These are phyloP conservation scores for Penicillium canariense DNA, from an alignment of 495 filamentous ascomycete genomes.

Conservation along the genomic window DNA sequence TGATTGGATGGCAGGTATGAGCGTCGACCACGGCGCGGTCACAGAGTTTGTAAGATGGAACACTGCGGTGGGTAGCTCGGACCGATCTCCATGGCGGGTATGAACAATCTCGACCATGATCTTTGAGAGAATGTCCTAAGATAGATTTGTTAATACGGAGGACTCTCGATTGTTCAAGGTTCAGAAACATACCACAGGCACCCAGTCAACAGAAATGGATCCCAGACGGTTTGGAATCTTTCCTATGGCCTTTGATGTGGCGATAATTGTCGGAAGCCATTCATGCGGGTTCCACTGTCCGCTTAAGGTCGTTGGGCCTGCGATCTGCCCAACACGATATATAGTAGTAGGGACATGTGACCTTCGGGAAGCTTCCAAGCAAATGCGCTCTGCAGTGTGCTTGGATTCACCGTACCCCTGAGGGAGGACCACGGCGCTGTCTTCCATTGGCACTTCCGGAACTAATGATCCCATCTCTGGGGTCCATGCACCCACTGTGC, in stretches of 20 bases:
- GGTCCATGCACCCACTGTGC: slow-evolving; percentile 35
- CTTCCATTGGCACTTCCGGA: slow-evolving; percentile 48
- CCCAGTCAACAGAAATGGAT: slow-evolving; percentile 24
- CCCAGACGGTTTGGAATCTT: slow-evolving; percentile 23
- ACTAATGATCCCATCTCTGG: slow-evolving; percentile 34
- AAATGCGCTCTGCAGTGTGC: slow-evolving; percentile 50
- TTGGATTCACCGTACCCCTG: slow-evolving; percentile 59
- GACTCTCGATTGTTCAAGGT: no score
- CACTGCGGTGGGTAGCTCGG: slow-evolving; percentile 6
- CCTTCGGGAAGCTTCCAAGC: slow-evolving; percentile 43
- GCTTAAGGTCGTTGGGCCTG: slow-evolving; percentile 38
- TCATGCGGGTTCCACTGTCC: slow-evolving; percentile 40
- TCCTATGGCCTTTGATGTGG: slow-evolving; percentile 28
- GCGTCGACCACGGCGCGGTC: slow-evolving; percentile 19
- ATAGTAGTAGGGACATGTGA: slow-evolving; percentile 43
- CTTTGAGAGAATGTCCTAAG: slow-evolving; percentile 19
- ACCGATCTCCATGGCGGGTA: slow-evolving; percentile 7
- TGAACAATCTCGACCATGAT: slow-evolving; percentile 24
- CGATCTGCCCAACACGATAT: slow-evolving; percentile 59
- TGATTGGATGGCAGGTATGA: slow-evolving; percentile 21
- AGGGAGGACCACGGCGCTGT: slow-evolving; percentile 32
- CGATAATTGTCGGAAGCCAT: slow-evolving; percentile 39
- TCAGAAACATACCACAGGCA: slow-evolving; percentile 25
- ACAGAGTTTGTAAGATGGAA: slow-evolving; percentile 33
- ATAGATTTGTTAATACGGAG: no score